Evolutionary conservation across 2,329 filamentous ascomycete species (phyloP).

Genomic region (Trichoderma sp.): DNA sequence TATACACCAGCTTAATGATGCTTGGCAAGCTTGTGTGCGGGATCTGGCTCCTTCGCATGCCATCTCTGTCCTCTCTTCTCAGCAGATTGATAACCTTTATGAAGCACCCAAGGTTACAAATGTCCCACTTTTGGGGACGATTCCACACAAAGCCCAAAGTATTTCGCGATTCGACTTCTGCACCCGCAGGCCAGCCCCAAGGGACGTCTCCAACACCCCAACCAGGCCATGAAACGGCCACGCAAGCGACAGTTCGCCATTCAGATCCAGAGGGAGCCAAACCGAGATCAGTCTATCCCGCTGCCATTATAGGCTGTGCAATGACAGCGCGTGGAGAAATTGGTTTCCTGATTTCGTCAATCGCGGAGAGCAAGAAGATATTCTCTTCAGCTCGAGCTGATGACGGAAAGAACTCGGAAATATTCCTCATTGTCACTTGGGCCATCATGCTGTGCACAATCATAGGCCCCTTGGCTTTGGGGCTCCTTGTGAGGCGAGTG

Average conservation of each 20-base stretch:
- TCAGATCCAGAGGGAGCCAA: background rate
- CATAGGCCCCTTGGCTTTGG: constrained; percentile 51
- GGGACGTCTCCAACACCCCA: background rate
- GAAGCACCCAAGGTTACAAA: background rate
- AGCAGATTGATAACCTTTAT: constrained; percentile 2
- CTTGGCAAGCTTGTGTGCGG: constrained; percentile 63
- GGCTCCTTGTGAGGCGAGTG: constrained; percentile 48
- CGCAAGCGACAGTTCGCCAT: background rate
- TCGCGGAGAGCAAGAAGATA: constrained; percentile 24
- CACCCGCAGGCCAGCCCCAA: background rate
- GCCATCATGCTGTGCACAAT: constrained; percentile 56
- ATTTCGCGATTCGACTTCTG: background rate
- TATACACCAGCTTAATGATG: constrained; percentile 72
- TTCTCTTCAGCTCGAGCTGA: background rate
- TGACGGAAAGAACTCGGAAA: constrained; percentile 2
- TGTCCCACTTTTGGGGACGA: constrained; percentile 9
- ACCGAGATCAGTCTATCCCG: constrained; percentile 23
- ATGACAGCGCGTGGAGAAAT: constrained; percentile 26
- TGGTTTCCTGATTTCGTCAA: constrained; percentile 25
- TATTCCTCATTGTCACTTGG: constrained; percentile 24
- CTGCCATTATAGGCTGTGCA: constrained; percentile 21
- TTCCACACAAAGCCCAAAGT: background rate
- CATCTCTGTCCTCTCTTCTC: background rate
- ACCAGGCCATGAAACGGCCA: background rate
- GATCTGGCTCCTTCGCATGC: constrained; percentile 51